Percentiles rank a stretch among this genome's conserved stretches.
Evolutionary conservation across 2,329 filamentous ascomycete genomes (phyloP).

Genomic region (Huntiella bhutanensis): DNA sequence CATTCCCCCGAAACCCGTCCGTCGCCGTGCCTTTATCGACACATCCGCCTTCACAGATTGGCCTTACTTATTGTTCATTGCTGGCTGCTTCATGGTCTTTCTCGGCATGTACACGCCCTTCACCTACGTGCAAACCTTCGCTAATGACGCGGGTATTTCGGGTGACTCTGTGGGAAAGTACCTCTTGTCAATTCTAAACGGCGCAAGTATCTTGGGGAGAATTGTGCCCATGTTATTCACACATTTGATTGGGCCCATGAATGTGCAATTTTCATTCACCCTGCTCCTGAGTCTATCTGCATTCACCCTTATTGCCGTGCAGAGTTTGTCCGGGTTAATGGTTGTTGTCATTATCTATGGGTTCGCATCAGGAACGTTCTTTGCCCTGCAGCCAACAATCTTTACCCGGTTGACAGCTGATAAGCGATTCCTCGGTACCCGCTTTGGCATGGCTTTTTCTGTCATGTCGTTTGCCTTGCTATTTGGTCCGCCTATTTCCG

Average conservation of each 20-base stretch:
- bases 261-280: constrained; percentile 21
- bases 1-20: constrained; percentile 13
- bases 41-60: constrained; percentile 16
- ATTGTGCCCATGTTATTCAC: constrained; percentile 27
- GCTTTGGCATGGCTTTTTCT: constrained; percentile 25
- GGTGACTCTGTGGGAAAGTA: constrained; percentile 22
- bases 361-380: constrained; percentile 27
- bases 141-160: constrained; percentile 19
- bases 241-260: constrained; percentile 22
- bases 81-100: constrained; percentile 19
- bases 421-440: constrained; percentile 21
- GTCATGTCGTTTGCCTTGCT: constrained; percentile 21
- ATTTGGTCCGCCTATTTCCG: constrained; percentile 21
- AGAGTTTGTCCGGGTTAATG: constrained; percentile 20
- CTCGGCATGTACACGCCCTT: constrained; percentile 22
- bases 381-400: constrained; percentile 24
- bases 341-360: constrained; percentile 27
- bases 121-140: constrained; percentile 27
- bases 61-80: constrained; percentile 18
- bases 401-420: constrained; percentile 24
- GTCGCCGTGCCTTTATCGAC: constrained; percentile 17
- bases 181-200: constrained; percentile 32
- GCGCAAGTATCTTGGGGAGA: constrained; percentile 28
- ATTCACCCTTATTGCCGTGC: constrained; percentile 24
- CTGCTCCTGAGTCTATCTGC: constrained; percentile 18